Evolutionary conservation across 2,329 filamentous ascomycete genomes (phyloP).

Genomic region (Botryotinia convoluta): DNA sequence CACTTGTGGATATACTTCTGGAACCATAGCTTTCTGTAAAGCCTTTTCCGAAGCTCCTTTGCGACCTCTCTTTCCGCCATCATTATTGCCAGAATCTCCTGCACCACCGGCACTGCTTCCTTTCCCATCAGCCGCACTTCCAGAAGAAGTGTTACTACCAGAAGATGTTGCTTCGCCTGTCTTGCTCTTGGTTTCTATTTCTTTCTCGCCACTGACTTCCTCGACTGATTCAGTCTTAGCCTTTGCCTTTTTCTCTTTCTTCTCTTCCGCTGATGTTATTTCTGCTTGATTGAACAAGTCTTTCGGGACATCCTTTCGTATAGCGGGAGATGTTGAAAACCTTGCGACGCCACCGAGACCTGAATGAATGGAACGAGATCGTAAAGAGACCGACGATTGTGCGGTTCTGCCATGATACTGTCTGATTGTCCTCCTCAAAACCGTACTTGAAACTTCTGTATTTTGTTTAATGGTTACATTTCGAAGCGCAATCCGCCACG

Average conservation of each 20-base stretch:
- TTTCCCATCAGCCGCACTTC: slow-evolving; percentile 31
- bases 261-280: slow-evolving; percentile 45
- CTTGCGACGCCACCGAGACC: slow-evolving; percentile 41
- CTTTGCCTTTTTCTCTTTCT: slow-evolving; percentile 30
- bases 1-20: slow-evolving; percentile 95
- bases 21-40: slow-evolving; percentile 82
- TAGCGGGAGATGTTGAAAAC: slow-evolving; percentile 50
- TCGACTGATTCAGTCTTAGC: slow-evolving; percentile 36
- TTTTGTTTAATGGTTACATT: slow-evolving; percentile 27
- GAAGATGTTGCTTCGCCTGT: slow-evolving; percentile 29
- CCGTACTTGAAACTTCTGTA: slow-evolving; percentile 25
- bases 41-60: slow-evolving; percentile 68
- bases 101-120: slow-evolving; percentile 33
- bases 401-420: slow-evolving; percentile 49
- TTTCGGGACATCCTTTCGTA: slow-evolving; percentile 42
- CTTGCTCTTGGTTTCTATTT: slow-evolving; percentile 40
- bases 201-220: slow-evolving; percentile 46
- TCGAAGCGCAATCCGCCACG: slow-evolving; percentile 58
- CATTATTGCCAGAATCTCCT: slow-evolving; percentile 43
- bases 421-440: slow-evolving; percentile 30
- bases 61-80: slow-evolving; percentile 68
- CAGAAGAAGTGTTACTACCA: slow-evolving; percentile 33
- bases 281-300: slow-evolving; percentile 42
- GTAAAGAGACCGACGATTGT: slow-evolving; percentile 63
- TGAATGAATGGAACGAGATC: slow-evolving; percentile 57